Percentiles rank a stretch among this genome's conserved stretches.
Evolutionary conservation across 768 basidiomycete species (phyloP).

Genomic region (Pulveroboletus sp.): DNA sequence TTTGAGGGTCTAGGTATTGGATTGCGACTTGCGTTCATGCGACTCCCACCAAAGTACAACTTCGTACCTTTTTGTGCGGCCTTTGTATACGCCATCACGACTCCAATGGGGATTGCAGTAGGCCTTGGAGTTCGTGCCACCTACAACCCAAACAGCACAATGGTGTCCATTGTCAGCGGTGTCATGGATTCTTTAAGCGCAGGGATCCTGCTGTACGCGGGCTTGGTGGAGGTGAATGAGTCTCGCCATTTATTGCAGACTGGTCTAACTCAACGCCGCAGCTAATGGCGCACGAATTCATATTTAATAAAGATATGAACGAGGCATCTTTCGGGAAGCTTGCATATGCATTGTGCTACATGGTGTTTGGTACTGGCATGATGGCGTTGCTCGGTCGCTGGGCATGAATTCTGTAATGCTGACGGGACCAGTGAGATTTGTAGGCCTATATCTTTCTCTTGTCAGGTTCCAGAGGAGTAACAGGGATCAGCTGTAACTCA

Average conservation of each 20-base stretch:
- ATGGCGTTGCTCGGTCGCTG: constrained; percentile 91
- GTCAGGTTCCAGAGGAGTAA: constrained; percentile 3
- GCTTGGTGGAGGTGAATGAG: constrained; percentile 69
- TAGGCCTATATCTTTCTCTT: constrained; percentile 18
- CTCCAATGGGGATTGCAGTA: constrained; percentile 84
- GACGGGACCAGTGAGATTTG: no score
- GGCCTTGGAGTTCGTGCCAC: constrained; percentile 74
- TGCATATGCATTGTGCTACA: constrained; percentile 70
- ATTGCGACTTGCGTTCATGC: constrained; percentile 79
- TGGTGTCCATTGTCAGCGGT: constrained; percentile 80
- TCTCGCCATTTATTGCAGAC: neutral
- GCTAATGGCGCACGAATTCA: constrained; percentile 92
- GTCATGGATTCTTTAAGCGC: constrained; percentile 81
- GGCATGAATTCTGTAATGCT: constrained; percentile 59
- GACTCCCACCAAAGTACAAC: constrained; percentile 50
- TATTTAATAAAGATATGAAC: constrained; percentile 87
- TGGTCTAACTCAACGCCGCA: constrained; percentile 24
- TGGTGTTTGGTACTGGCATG: constrained; percentile 80
- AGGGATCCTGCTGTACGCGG: constrained; percentile 87
- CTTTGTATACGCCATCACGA: constrained; percentile 69
- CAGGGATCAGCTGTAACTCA: constrained; percentile 8
- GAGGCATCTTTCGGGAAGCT: constrained; percentile 61
- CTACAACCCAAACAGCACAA: constrained; percentile 79
- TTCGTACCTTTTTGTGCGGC: constrained; percentile 62
- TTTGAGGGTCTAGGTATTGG: constrained; percentile 96